These are phyloP conservation scores for Ajuga chamaepitys DNA, from an alignment of 257 asterid species.

Conservation along the genomic window DNA sequence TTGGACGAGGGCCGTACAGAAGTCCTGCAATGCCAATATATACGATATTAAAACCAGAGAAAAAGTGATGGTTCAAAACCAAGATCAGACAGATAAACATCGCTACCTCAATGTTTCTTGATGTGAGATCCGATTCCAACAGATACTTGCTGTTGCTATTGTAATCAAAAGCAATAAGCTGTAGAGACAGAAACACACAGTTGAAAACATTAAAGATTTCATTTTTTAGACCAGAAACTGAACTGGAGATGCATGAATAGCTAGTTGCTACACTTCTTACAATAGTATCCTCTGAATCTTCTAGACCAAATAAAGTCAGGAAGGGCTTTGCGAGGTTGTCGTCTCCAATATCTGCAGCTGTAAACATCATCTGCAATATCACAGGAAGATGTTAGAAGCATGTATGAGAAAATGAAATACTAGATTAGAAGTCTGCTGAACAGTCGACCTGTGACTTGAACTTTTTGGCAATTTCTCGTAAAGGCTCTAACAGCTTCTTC, in stretches of 20 bases:
- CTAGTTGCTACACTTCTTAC: conserved; percentile 30
- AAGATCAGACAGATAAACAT: conserved; percentile 9
- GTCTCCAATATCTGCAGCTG: conserved; percentile 62
- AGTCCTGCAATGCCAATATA: conserved; percentile 49
- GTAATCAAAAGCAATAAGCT: conserved; percentile 81
- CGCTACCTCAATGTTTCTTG: conserved; percentile 58
- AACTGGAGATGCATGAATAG: neutral
- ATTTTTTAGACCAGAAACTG: conserved; percentile 22
- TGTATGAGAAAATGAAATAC: neutral
- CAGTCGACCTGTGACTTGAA: conserved; percentile 68
- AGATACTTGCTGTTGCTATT: conserved; percentile 48
- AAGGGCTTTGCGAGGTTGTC: conserved; percentile 91
- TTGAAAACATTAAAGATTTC: conserved; percentile 2
- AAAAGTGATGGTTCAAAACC: conserved; percentile 3
- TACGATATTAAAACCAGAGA: neutral
- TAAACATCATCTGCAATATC: conserved; percentile 65
- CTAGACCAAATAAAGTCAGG: conserved; percentile 82
- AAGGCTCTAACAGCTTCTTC: conserved; percentile 50
- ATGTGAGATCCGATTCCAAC: conserved; percentile 52
- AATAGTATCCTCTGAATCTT: conserved; percentile 52
- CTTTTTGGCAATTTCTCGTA: conserved; percentile 63
- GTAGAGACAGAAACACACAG: neutral
- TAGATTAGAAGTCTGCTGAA: conserved; percentile 2
- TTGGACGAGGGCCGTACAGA: conserved; percentile 50
- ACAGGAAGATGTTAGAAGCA: conserved; percentile 9